Evolutionary conservation across 306 rosid genomes (phyloP).

Genomic region (Cicer cuneatum): DNA sequence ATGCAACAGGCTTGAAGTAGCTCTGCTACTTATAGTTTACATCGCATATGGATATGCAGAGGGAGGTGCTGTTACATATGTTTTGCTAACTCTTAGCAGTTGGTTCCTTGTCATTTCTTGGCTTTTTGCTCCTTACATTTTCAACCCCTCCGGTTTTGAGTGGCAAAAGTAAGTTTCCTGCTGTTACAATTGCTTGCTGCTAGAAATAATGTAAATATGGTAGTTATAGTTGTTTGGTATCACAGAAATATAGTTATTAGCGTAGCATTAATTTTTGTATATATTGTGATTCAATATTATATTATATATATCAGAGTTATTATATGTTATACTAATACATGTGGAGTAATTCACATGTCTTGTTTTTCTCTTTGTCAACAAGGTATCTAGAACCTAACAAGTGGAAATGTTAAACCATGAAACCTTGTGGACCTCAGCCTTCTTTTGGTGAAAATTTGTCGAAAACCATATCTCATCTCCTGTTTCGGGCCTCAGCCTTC

Average conservation of each 20-base stretch:
- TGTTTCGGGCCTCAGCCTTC: too few species aligned
- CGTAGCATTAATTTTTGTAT: too few species aligned
- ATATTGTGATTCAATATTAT: too few species aligned
- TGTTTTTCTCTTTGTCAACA: too few species aligned
- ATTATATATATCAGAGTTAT: too few species aligned
- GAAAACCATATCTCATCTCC: too few species aligned
- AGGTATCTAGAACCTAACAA: too few species aligned
- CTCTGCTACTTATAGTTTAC: slow-evolving; percentile 81
- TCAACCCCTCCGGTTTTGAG: slow-evolving; percentile 98
- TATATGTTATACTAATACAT: too few species aligned
- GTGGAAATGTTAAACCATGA: too few species aligned
- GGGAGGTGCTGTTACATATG: slow-evolving; percentile 85
- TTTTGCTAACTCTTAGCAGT: slow-evolving; percentile 89
- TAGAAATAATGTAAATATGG: neutral
- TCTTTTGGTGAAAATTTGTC: too few species aligned
- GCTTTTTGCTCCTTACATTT: slow-evolving; percentile 98
- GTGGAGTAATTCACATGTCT: too few species aligned
- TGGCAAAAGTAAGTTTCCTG: slow-evolving; percentile 91
- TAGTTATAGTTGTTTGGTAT: neutral
- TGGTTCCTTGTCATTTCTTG: slow-evolving; percentile 99
- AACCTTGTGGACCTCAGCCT: too few species aligned
- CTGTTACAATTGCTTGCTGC: slow-evolving; percentile 7
- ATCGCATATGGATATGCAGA: slow-evolving; percentile 76
- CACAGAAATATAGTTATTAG: neutral
- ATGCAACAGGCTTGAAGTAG: slow-evolving; percentile 85